phyloP scores from a whole-genome alignment of 371 early-diverging fungal species.

The Choanephora cucurbitarum region DNA sequence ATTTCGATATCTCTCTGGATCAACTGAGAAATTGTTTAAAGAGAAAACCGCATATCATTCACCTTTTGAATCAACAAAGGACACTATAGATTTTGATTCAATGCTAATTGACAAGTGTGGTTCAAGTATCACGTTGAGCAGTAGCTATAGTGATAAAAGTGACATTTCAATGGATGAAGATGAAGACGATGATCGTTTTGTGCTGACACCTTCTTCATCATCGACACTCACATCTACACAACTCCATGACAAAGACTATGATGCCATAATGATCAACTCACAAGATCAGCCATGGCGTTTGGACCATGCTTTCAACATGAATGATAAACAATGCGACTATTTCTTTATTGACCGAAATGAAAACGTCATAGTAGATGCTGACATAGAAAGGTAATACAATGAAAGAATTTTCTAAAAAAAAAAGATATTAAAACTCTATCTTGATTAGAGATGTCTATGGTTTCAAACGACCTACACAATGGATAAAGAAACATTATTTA shows the following conservation, averaged over 20 bases:
- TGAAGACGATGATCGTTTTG: neutral
- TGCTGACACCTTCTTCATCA: neutral
- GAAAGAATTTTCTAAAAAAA: too few species aligned
- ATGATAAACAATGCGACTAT: neutral
- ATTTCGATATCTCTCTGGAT: neutral
- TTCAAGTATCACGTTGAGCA: neutral
- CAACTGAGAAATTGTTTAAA: neutral
- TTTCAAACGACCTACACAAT: constrained; percentile 58
- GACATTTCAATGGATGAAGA: neutral
- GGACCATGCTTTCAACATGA: neutral
- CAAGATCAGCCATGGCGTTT: neutral
- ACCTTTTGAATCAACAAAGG: neutral
- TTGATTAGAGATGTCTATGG: constrained; percentile 58
- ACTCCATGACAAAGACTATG: constrained; percentile 11
- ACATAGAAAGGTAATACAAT: too few species aligned
- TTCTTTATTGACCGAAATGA: neutral
- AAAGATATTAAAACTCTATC: neutral
- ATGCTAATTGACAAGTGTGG: neutral
- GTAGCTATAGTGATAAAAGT: neutral
- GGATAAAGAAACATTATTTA: constrained; percentile 48
- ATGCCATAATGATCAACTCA: constrained; percentile 29
- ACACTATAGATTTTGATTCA: neutral
- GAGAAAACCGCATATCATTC: neutral
- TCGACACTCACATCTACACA: neutral
- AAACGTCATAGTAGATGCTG: neutral